Conservation (phyloP, 352 stramenopile genomes). For the Pythium oligandrum region DNA sequence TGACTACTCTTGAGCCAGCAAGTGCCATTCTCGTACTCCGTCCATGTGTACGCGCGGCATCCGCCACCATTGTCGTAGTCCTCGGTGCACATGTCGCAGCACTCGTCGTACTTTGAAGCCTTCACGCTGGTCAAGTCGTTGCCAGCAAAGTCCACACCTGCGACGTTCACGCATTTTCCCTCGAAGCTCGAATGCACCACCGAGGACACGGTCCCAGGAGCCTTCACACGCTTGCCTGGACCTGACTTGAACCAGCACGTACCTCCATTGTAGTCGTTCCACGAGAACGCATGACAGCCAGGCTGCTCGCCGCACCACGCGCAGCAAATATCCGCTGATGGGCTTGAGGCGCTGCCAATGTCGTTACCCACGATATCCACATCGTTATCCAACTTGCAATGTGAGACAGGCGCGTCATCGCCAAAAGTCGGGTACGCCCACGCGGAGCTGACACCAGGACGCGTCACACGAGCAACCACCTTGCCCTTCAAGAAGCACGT, state of each 20-base stretch:
- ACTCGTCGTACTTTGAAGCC: conserved; percentile 5
- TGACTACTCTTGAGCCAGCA: not conserved
- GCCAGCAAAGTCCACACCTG: conserved; percentile 18
- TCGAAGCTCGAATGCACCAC: not conserved
- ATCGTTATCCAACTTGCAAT: too few relatives aligned
- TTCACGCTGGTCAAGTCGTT: conserved; percentile 14
- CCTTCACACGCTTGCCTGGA: not conserved
- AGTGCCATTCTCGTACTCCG: conserved; percentile 10
- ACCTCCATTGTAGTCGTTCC: conserved; percentile 41
- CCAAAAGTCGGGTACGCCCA: too few relatives aligned
- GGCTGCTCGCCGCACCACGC: conserved; percentile 22
- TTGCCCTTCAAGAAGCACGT: too few relatives aligned
- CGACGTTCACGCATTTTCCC: conserved; percentile 1
- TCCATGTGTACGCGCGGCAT: conserved; percentile 16
- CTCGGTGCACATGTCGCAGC: conserved; percentile 26
- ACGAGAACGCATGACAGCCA: conserved; percentile 53
- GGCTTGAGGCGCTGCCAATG: too few relatives aligned
- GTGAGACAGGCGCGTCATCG: too few relatives aligned
- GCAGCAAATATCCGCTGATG: conserved; percentile 14
- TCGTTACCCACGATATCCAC: too few relatives aligned
- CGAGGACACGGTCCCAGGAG: not conserved
- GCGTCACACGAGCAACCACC: too few relatives aligned
- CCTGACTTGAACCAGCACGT: conserved; percentile 32
- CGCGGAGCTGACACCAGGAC: too few relatives aligned
- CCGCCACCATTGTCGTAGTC: conserved; percentile 27